These are phyloP conservation scores for Pleurozium schreberi DNA, from an alignment of 225 moss, liverwort and hornwort genomes.

Conservation along the genomic window DNA sequence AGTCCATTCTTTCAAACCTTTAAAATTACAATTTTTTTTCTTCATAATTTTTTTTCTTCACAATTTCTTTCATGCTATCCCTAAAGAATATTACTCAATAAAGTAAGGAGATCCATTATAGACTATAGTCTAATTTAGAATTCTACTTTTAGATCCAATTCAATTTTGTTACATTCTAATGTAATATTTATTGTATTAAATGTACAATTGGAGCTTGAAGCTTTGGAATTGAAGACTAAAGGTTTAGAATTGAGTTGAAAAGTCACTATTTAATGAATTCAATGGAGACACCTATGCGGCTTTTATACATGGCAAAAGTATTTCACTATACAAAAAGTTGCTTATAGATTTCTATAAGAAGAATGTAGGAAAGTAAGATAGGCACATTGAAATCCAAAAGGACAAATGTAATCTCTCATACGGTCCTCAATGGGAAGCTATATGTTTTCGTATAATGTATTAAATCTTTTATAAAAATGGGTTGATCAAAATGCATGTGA, in stretches of 20 bases:
- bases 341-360: neutral
- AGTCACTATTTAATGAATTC: neutral
- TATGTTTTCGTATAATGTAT: neutral
- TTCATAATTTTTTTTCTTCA: rapidly evolving
- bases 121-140: rapidly evolving
- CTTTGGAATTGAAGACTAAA: neutral
- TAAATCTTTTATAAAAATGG: neutral
- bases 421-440: rapidly evolving
- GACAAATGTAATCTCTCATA: neutral
- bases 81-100: rapidly evolving
- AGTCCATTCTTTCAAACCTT: neutral
- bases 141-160: no score
- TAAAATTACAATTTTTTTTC: no score
- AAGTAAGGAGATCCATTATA: rapidly evolving
- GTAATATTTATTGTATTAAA: neutral
- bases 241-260: neutral
- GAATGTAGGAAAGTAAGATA: neutral
- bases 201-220: neutral
- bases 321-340: neutral
- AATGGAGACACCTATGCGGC: rapidly evolving
- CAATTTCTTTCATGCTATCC: neutral
- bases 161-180: neutral
- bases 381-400: neutral
- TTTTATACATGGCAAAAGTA: rapidly evolving
- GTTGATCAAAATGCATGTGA: neutral